Evolutionary conservation across 306 rosid genomes (phyloP), one percentile per base, ranked within the genome.

Genomic region (Gillenia trifoliata): DNA sequence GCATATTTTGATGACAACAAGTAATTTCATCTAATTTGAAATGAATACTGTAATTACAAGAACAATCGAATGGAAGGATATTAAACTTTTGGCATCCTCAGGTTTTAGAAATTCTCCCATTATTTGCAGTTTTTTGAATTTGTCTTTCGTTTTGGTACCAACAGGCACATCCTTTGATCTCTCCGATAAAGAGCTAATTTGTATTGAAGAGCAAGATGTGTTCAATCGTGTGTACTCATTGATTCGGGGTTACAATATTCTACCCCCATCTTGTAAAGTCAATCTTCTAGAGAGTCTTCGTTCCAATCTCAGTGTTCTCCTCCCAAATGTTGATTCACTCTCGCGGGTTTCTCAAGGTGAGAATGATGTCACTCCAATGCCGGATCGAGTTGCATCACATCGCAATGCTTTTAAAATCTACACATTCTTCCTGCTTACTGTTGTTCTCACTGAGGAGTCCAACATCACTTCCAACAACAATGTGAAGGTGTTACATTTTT

Each of bases 351-450:
- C 93, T 30, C 86, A 81, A 81, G 80, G 73, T 36, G 79, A 78
- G 34, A 84, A 80, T 41, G 89, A 78, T 5, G 89, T 80, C 13
- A 52, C 81, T 62, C 78, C 82, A 0, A 65, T 83, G 36, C 74
- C 84, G 5, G 93, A 87, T 50, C 88, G 91, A n/a, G 78, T 91
- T 36, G 85, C 86, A 4, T 89, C 97, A 19, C 86, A 88, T 78
- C 97, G 97, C 15, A 93, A 89, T 23, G 90, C 97, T 81, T 93
- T 91, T 68, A 93, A 91, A 73, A 89, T 93, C 50, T 93, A 93
- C 68, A 82, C 93, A 9, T 93, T 79, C 75, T 91, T 93, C 67
- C 92, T 93, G 60, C 26, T 93, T 16, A 74, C 68, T 72, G 71
- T 89, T 56, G 85, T 91, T 57, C 83, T 74, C 38, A 87, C 84